Evolutionary conservation across 202 grass and related monocot species (phyloP).

Genomic region (Setaria viridis): DNA sequence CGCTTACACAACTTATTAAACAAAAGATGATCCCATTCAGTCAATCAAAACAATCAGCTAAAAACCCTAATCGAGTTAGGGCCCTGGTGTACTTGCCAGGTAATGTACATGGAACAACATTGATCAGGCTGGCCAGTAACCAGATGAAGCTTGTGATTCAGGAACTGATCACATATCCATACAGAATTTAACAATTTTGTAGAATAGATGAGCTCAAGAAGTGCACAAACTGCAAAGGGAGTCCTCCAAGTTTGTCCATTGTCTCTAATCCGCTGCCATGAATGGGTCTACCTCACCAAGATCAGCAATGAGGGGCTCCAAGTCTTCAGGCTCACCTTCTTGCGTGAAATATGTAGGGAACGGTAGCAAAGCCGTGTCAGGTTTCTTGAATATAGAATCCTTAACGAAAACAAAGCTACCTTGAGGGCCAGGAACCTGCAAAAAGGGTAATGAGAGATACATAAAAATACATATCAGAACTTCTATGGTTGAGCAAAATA

Average conservation of each 20-base stretch:
- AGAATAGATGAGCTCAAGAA: slow-evolving; percentile 27
- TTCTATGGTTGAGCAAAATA: slow-evolving; percentile 27
- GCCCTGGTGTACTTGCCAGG: slow-evolving; percentile 48
- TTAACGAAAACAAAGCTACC: slow-evolving; percentile 93
- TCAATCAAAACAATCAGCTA: slow-evolving; percentile 55
- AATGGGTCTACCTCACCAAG: slow-evolving; percentile 91
- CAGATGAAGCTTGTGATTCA: slow-evolving; percentile 32
- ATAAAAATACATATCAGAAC: slow-evolving; percentile 17
- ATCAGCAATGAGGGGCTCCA: slow-evolving; percentile 69
- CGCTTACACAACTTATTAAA: slow-evolving; percentile 55
- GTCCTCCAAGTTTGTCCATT: slow-evolving; percentile 2
- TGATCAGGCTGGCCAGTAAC: slow-evolving; percentile 48
- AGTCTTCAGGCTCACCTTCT: slow-evolving; percentile 63
- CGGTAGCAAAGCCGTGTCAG: slow-evolving; percentile 69
- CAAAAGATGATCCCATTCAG: slow-evolving; percentile 34
- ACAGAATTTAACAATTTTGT: slow-evolving; percentile 45
- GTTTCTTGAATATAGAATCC: slow-evolving; percentile 95
- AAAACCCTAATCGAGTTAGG: slow-evolving; percentile 38
- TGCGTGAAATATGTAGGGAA: slow-evolving; percentile 88
- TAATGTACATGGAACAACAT: slow-evolving; percentile 60
- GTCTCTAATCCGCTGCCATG: slow-evolving; percentile 76
- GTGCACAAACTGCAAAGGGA: slow-evolving; percentile 21
- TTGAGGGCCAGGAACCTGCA: slow-evolving; percentile 94
- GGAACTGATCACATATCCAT: slow-evolving; percentile 36
- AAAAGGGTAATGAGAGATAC: slow-evolving; percentile 5